phyloP scores from a whole-genome alignment of 345 rosid genomes.

The Trapa incisa region DNA sequence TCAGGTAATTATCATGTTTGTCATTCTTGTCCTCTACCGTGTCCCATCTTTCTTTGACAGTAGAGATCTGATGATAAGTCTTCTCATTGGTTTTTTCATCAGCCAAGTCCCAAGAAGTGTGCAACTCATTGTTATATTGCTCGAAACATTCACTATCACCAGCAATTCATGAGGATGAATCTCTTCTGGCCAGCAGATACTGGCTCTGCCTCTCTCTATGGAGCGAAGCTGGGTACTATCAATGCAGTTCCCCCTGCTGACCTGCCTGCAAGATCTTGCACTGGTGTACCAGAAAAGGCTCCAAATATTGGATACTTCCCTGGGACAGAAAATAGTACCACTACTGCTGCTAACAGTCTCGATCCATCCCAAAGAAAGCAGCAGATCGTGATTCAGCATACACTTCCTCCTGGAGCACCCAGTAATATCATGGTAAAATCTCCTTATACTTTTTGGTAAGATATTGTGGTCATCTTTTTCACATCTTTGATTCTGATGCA shows the following conservation, averaged over 20 bases:
- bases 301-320: slow-evolving; percentile 30
- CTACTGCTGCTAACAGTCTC: slow-evolving; percentile 37
- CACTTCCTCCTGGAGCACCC: slow-evolving; percentile 67
- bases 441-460: slow-evolving; percentile 1
- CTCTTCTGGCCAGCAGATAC: slow-evolving; percentile 86
- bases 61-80: slow-evolving; percentile 33
- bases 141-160: slow-evolving; percentile 54
- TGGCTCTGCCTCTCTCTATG: slow-evolving; percentile 61
- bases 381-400: slow-evolving; percentile 65
- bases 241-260: slow-evolving; percentile 69
- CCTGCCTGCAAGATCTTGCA: slow-evolving; percentile 46
- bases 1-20: slow-evolving; percentile 37
- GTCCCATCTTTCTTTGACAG: neutral
- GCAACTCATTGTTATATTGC: slow-evolving; percentile 95
- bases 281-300: slow-evolving; percentile 43
- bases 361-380: slow-evolving; percentile 71
- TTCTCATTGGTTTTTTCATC: slow-evolving; percentile 58
- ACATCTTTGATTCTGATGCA: neutral
- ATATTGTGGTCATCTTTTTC: neutral
- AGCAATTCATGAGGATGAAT: slow-evolving; percentile 52
- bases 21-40: neutral
- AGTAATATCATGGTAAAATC: slow-evolving; percentile 57
- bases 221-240: slow-evolving; percentile 67
- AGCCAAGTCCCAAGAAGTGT: slow-evolving; percentile 81
- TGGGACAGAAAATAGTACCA: slow-evolving; percentile 35